phyloP scores from a whole-genome alignment of 176 grass and related monocot genomes.

The Zea mays region Zm-B73-REFERENCE-NAM-5.0 NC_050099.1:86785001-86785500 shows the following conservation, averaged over 20 bases:
- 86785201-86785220: not conserved
- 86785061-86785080: not conserved
- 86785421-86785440: conserved; percentile 50
- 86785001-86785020: not conserved
- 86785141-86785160: not conserved
- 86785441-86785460: conserved; percentile 74
- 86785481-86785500: conserved; percentile 90
- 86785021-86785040: not conserved
- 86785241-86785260: not conserved
- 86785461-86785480: conserved; percentile 91
- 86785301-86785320: too few relatives aligned
- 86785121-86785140: not conserved
- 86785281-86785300: not conserved
- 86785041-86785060: not conserved
- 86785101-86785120: not conserved
- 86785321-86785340: too few relatives aligned
- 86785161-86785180: not conserved
- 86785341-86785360: not conserved
- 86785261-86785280: not conserved
- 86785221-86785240: not conserved
- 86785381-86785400: not conserved
- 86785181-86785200: not conserved
- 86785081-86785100: not conserved
- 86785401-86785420: conserved; percentile 47
- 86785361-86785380: not conserved